Percentiles rank a stretch among this genome's conserved stretches.
These are phyloP conservation scores for Phytophthora parvispora DNA, from an alignment of 352 stramenopile genomes.

Conservation along the genomic window DNA sequence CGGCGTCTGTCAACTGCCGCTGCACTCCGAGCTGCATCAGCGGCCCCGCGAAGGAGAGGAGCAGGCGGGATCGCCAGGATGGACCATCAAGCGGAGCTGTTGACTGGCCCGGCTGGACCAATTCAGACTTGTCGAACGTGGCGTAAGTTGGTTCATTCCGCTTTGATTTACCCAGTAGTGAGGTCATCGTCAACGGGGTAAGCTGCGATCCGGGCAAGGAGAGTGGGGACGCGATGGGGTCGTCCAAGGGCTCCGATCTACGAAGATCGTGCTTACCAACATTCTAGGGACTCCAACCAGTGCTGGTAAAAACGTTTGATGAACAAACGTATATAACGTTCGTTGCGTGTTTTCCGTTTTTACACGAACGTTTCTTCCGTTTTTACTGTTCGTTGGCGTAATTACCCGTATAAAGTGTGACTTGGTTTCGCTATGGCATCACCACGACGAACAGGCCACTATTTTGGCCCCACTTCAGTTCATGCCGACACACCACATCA, in stretches of 20 bases:
- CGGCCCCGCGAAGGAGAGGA: slow-evolving; percentile 40
- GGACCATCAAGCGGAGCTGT: not conserved
- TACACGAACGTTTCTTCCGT: not conserved
- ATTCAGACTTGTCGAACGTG: slow-evolving; percentile 20
- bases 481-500: too few species aligned
- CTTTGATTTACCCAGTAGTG: slow-evolving; percentile 4
- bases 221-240: too few species aligned
- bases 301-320: not conserved
- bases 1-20: slow-evolving; percentile 33
- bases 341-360: not conserved
- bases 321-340: not conserved
- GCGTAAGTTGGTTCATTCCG: slow-evolving; percentile 3
- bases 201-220: too few species aligned
- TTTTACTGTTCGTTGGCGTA: not conserved
- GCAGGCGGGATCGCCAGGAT: slow-evolving; percentile 27
- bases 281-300: too few species aligned
- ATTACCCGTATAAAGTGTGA: not conserved
- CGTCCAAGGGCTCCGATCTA: too few species aligned
- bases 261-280: too few species aligned
- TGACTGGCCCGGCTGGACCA: not conserved
- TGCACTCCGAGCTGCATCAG: slow-evolving; percentile 42
- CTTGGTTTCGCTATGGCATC: too few species aligned
- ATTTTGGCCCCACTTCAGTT: too few species aligned
- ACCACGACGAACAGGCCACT: too few species aligned
- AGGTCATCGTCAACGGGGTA: too few species aligned